Base-by-base conservation (phyloP, 139 green algal genomes). In the Raphidocelis subcapitata region DNA sequence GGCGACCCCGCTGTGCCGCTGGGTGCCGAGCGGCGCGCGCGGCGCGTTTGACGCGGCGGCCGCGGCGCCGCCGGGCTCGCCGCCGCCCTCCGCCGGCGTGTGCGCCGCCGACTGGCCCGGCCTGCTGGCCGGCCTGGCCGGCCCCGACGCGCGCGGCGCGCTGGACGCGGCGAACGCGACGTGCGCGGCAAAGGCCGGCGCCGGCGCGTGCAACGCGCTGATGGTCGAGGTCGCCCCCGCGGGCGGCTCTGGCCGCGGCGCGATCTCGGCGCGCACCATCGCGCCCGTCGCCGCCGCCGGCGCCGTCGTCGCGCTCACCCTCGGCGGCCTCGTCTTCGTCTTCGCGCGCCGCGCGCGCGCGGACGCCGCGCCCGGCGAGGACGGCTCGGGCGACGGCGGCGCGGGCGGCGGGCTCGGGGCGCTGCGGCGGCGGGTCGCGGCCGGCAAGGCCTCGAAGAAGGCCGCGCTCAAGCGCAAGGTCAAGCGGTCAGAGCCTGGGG, bases 401-500 rank as follows among this genome's bases (percentile, higher is more conserved):
- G 55, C 8, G 8, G 41, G 12, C 8, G 8, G 41, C 41, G 41
- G 8, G 41, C 41, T 8, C 8, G 41, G 8, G 41, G 8, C 41
- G 41, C 41, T 49, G 41, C 8, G n/a, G 24, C n/a, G n/a, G 5
- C n/a, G 55, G 5, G 5, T 8, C 10, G 8, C 8, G 8, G 14
- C 8, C 5, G 26, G 55, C 55, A 29, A 31, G n/a, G 16, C 8
- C 10, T 28, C n/a, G 8, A 8, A 31, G 10, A 62, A 62, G 55
- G 10, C 5, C 8, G 41, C 41, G 41, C 12, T 49, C 8, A 49
- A 12, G 41, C 8, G 12, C 8, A 49, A 49, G 63, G 33, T 73
- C 24, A 77, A 77, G 61, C 51, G 70, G 2, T 61, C 72, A 18
- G 72, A 66, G 12, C 72, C 72, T 3, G 72, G 72, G 16, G 31